Conservation (phyloP, 2,329 filamentous ascomycete species). For the Exophiala alcalophila region DNA sequence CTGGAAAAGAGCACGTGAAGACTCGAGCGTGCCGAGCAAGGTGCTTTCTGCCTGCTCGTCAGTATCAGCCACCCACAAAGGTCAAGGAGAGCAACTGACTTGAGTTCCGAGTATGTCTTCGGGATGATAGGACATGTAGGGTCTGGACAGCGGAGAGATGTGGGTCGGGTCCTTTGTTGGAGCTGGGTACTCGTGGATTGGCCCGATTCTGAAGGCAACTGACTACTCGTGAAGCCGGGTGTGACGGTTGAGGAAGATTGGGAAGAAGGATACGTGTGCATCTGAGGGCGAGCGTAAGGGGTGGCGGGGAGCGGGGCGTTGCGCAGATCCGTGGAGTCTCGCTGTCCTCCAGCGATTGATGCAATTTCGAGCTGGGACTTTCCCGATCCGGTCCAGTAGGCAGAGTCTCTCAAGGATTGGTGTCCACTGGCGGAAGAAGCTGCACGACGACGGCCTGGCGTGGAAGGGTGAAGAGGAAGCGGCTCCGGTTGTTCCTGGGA, state of each 20-base stretch:
- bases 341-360: slow-evolving; percentile 4
- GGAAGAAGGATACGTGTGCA: slow-evolving; percentile 2
- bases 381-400: slow-evolving; percentile 15
- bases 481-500: slow-evolving; percentile 1
- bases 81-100: slow-evolving; percentile 31
- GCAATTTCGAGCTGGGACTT: slow-evolving; percentile 18
- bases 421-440: slow-evolving; percentile 18
- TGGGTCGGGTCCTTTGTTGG: slow-evolving; percentile 1
- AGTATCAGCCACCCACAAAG: not conserved
- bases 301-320: not conserved
- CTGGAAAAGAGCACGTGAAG: slow-evolving; percentile 57
- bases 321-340: slow-evolving; percentile 11
- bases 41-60: slow-evolving; percentile 63
- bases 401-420: slow-evolving; percentile 21
- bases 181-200: not conserved
- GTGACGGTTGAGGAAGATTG: slow-evolving; percentile 4
- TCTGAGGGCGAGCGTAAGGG: not conserved
- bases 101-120: slow-evolving; percentile 43
- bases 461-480: slow-evolving; percentile 5
- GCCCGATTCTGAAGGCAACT: not conserved
- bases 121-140: no score
- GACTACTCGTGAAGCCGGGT: not conserved
- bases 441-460: slow-evolving; percentile 2
- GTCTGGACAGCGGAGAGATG: no score
- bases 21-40: slow-evolving; percentile 66